Percentiles rank a stretch among this genome's conserved stretches.
These are phyloP conservation scores for Avena sativa DNA, from an alignment of 176 grass and related monocot genomes.

Conservation along the genomic window DNA sequence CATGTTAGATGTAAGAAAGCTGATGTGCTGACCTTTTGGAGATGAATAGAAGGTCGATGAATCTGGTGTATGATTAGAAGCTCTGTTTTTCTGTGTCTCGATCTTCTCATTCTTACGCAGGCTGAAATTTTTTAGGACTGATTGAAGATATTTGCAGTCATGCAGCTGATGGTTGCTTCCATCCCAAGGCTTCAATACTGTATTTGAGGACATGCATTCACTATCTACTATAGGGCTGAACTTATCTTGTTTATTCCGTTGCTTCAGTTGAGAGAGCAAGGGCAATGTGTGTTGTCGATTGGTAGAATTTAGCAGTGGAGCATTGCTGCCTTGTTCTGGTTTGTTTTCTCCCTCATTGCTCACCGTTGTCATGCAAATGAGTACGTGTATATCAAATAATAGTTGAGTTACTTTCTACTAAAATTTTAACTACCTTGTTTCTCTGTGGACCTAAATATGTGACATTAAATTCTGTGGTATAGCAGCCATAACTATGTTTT, in stretches of 20 bases:
- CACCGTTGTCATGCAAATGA: constrained; percentile 53
- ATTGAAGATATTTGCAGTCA: constrained; percentile 56
- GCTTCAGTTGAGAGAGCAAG: constrained; percentile 53
- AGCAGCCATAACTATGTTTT: not conserved
- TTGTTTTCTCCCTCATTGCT: constrained; percentile 60
- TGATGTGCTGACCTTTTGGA: constrained; percentile 22
- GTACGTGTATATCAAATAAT: not conserved
- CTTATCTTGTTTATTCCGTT: constrained; percentile 51
- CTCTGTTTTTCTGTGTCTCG: constrained; percentile 41
- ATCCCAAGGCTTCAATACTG: constrained; percentile 49
- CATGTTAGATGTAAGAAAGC: constrained; percentile 42
- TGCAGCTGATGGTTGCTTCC: constrained; percentile 48
- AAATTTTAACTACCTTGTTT: not conserved
- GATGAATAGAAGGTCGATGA: constrained; percentile 46
- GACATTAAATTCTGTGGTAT: not conserved
- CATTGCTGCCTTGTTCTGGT: constrained; percentile 43
- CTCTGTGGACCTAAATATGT: not conserved
- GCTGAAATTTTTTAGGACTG: constrained; percentile 70
- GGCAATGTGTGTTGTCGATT: constrained; percentile 48
- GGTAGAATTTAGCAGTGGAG: constrained; percentile 30
- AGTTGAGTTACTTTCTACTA: not conserved
- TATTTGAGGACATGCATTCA: constrained; percentile 47
- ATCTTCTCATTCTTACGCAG: constrained; percentile 46
- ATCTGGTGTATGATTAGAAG: constrained; percentile 34
- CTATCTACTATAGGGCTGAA: constrained; percentile 25